Percentiles rank a stretch among this genome's conserved stretches.
Conservation (phyloP, 2,329 filamentous ascomycete species). For the Fusarium haematococcum region DNA sequence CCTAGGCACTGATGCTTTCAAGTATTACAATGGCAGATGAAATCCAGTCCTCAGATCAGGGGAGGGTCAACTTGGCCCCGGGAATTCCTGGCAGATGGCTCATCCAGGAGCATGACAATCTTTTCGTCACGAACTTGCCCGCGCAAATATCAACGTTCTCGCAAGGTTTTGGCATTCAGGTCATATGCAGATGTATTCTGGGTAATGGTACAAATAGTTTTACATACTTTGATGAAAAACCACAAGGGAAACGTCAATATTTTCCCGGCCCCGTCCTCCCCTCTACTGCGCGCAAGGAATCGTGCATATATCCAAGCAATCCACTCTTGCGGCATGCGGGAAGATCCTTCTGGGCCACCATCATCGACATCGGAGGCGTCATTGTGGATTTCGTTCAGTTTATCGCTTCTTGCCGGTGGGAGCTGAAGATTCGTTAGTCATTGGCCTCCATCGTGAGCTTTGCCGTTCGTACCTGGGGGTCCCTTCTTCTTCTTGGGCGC, state of each 20-base stretch:
- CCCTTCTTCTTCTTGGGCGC: constrained; percentile 88
- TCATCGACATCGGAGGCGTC: constrained; percentile 17
- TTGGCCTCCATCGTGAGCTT: neutral
- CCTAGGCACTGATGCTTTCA: neutral
- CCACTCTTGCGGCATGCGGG: neutral
- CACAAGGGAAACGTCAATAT: neutral
- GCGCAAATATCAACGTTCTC: neutral
- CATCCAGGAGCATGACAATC: neutral
- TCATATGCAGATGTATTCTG: constrained; percentile 18
- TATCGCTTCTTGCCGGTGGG: constrained; percentile 49
- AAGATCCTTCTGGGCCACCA: neutral
- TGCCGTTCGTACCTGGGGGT: constrained; percentile 49
- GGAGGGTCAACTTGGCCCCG: neutral
- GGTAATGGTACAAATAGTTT: constrained; percentile 41
- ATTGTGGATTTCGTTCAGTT: constrained; percentile 28
- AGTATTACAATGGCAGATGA: neutral
- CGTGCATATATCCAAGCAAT: neutral
- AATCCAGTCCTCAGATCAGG: neutral
- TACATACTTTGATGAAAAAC: constrained; percentile 36
- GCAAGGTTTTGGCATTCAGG: neutral
- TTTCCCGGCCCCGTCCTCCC: constrained; percentile 6
- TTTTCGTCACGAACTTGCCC: neutral
- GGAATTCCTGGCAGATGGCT: neutral
- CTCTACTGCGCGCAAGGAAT: neutral
- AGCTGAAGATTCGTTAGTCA: constrained; percentile 39